These are phyloP conservation scores for Saturnispora halmiae DNA, from an alignment of 805 yeast species.

Conservation along the genomic window DNA sequence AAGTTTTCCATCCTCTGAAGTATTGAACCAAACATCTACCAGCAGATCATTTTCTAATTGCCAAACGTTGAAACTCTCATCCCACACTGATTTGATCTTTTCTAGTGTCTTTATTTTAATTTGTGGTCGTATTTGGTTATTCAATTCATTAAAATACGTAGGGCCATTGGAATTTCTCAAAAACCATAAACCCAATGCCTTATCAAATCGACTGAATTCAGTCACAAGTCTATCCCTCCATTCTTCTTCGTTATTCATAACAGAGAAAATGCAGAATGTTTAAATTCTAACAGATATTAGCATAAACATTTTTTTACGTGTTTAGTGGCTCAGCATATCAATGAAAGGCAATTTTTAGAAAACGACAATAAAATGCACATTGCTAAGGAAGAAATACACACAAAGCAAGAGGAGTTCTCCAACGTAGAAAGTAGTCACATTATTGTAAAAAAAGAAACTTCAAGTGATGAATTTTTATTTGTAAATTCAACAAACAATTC, in stretches of 20 bases:
- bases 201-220: constrained; percentile 6
- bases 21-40: constrained; percentile 4
- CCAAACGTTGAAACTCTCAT: constrained; percentile 7
- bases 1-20: not conserved
- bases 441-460: no score
- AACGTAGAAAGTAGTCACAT: no score
- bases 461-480: no score
- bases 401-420: no score
- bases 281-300: no score
- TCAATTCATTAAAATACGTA: constrained; percentile 6
- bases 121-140: constrained; percentile 7
- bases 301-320: no score
- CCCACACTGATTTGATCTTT: not conserved
- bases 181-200: constrained; percentile 6
- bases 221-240: no score
- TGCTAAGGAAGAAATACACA: constrained; percentile 1
- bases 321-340: no score
- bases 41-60: constrained; percentile 3
- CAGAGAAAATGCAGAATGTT: not conserved
- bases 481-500: no score
- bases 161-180: constrained; percentile 5
- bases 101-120: not conserved
- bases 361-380: not conserved
- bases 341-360: no score
- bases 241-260: not conserved